Conservation (phyloP, 164 flowering plant genomes). For the Nymphaea colorata region DNA sequence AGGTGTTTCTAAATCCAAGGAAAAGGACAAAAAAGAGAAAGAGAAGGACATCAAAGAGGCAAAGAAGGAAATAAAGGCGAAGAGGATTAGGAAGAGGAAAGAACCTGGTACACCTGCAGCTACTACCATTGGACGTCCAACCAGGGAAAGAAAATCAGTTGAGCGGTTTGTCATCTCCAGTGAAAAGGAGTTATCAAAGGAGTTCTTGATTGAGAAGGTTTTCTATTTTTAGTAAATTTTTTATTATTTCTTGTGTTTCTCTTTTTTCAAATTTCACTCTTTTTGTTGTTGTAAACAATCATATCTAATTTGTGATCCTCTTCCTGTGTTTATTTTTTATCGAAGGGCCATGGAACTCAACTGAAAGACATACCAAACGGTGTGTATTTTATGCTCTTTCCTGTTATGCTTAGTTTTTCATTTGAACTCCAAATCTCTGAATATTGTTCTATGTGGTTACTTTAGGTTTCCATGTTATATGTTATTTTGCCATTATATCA, state of each 20-base stretch:
- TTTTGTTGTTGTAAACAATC: neutral
- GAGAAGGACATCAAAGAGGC: neutral
- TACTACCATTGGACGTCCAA: neutral
- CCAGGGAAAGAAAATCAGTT: slow-evolving; percentile 1
- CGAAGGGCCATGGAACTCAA: slow-evolving; percentile 1
- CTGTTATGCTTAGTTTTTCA: too few relatives aligned
- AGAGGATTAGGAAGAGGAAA: neutral
- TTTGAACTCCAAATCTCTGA: too few relatives aligned
- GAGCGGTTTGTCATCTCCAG: neutral
- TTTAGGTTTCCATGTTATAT: too few relatives aligned
- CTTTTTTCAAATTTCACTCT: neutral
- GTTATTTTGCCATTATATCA: too few relatives aligned
- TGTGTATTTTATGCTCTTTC: neutral
- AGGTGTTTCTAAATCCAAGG: neutral
- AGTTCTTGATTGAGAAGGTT: slow-evolving; percentile 1
- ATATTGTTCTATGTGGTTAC: too few relatives aligned
- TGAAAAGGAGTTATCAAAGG: neutral
- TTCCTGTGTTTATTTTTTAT: neutral
- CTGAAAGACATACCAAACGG: slow-evolving; percentile 3
- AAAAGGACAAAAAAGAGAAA: neutral
- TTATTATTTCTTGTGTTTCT: neutral
- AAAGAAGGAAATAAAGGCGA: neutral
- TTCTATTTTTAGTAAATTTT: neutral
- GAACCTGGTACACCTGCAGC: neutral
- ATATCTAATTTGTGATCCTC: neutral